Percentiles rank a stretch among this genome's conserved stretches.
Evolutionary conservation across 2,329 filamentous ascomycete genomes (phyloP).

Genomic region (Trematosphaeria pertusa): DNA sequence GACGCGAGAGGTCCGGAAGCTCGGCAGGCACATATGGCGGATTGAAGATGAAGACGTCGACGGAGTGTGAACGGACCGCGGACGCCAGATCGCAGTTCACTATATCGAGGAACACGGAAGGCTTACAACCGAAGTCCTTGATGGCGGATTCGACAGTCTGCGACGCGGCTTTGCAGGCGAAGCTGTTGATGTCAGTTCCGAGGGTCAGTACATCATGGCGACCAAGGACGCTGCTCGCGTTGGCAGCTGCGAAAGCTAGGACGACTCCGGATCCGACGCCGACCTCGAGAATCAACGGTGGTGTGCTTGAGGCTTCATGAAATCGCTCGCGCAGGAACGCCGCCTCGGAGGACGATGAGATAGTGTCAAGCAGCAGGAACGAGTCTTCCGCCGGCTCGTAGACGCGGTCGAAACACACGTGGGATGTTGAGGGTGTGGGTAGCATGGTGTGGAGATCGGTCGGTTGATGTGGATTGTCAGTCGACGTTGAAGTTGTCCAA

Average conservation of each 20-base stretch:
- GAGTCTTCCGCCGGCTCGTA: constrained; percentile 98
- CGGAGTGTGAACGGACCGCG: constrained; percentile 62
- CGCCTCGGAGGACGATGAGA: constrained; percentile 74
- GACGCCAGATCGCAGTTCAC: constrained; percentile 73
- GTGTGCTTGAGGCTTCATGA: constrained; percentile 21
- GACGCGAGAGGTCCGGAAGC: constrained; percentile 64
- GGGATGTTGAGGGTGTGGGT: constrained; percentile 90
- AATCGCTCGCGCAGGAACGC: constrained; percentile 74
- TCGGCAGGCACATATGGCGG: constrained; percentile 94
- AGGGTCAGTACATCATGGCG: constrained; percentile 72
- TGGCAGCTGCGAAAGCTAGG: constrained; percentile 83
- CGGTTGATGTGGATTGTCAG: too few relatives aligned
- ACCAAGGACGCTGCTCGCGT: constrained; percentile 76
- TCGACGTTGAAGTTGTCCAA: constrained; percentile 16
- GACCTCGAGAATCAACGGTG: constrained; percentile 77
- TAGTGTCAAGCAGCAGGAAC: constrained; percentile 89
- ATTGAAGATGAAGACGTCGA: constrained; percentile 94
- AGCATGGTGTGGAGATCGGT: too few relatives aligned
- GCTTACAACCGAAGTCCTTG: constrained; percentile 23
- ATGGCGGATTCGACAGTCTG: constrained; percentile 69
- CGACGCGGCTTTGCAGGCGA: constrained; percentile 78
- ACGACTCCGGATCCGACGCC: constrained; percentile 93
- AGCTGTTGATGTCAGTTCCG: constrained; percentile 83
- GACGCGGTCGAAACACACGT: constrained; percentile 85
- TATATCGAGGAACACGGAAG: constrained; percentile 66